Conservation (phyloP, 1,284 basidiomycete species). For the Sporisorium exsertum region DNA sequence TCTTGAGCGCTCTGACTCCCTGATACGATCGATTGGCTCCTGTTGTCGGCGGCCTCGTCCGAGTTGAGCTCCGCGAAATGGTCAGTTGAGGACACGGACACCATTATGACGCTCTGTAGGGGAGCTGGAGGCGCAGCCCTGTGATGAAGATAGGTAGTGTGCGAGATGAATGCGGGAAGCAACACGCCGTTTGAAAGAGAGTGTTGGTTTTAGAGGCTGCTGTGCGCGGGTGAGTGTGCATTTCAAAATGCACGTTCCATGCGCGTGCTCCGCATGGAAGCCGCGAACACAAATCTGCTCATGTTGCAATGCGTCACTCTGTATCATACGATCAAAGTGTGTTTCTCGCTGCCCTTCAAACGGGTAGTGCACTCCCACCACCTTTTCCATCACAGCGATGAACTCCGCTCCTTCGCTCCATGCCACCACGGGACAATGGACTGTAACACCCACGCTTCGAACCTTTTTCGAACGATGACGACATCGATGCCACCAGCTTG, state of each 20-base stretch:
- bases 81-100: slow-evolving; percentile 15
- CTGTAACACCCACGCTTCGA: neutral
- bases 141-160: neutral
- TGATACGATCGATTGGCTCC: neutral
- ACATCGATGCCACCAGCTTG: neutral
- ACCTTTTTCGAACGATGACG: neutral
- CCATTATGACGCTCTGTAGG: slow-evolving; percentile 9
- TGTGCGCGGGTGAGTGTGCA: slow-evolving; percentile 22
- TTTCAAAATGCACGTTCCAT: slow-evolving; percentile 15
- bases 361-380: neutral
- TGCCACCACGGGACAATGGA: neutral
- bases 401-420: neutral
- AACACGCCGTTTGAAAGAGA: neutral
- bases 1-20: neutral
- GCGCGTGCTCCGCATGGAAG: slow-evolving; percentile 1
- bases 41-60: slow-evolving; percentile 8
- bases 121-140: neutral
- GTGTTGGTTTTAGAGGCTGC: slow-evolving; percentile 30
- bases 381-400: neutral
- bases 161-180: neutral
- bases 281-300: neutral
- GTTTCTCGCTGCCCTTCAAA: neutral
- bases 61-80: neutral
- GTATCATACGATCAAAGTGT: neutral
- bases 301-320: neutral